A percentile compares a stretch with the other conserved stretches of the same genome.
Conservation (phyloP, 148 eudicot genomes). For the Tetragonia tetragonoides region DNA sequence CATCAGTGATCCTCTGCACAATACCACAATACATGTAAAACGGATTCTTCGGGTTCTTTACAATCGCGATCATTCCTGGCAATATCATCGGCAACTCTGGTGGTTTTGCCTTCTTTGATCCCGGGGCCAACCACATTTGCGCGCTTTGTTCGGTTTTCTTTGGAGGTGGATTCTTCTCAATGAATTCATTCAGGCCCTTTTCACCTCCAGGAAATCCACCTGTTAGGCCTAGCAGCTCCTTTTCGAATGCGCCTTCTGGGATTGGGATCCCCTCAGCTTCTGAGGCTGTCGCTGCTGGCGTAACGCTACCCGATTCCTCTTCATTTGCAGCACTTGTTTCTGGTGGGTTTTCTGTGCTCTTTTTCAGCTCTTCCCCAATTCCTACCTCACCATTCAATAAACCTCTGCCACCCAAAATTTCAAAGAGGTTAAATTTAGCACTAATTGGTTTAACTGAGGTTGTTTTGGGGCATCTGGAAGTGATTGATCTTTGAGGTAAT, state of each 20-base stretch:
- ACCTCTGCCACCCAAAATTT: conserved; percentile 86
- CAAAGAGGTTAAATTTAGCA: conserved; percentile 65
- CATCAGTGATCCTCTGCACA: conserved; percentile 90
- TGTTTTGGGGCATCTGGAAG: conserved; percentile 17
- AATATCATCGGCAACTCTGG: conserved; percentile 73
- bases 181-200: conserved; percentile 65
- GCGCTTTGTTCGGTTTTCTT: conserved; percentile 7
- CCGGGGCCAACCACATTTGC: conserved; percentile 27
- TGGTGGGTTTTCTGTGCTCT: conserved; percentile 27
- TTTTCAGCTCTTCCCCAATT: conserved; percentile 58
- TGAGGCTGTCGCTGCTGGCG: conserved; percentile 4
- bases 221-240: conserved; percentile 75
- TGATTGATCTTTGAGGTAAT: conserved; percentile 28
- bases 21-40: conserved; percentile 76
- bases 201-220: conserved; percentile 96
- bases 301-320: background rate
- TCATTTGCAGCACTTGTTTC: conserved; percentile 6
- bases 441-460: conserved; percentile 10
- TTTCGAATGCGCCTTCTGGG: conserved; percentile 61
- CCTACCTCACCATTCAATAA: conserved; percentile 85
- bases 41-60: conserved; percentile 69
- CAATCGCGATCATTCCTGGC: conserved; percentile 88
- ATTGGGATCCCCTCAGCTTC: conserved; percentile 30
- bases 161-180: conserved; percentile 72
- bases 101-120: conserved; percentile 50